Conservation (phyloP, 345 rosid genomes). For the Brassica nigra region DNA sequence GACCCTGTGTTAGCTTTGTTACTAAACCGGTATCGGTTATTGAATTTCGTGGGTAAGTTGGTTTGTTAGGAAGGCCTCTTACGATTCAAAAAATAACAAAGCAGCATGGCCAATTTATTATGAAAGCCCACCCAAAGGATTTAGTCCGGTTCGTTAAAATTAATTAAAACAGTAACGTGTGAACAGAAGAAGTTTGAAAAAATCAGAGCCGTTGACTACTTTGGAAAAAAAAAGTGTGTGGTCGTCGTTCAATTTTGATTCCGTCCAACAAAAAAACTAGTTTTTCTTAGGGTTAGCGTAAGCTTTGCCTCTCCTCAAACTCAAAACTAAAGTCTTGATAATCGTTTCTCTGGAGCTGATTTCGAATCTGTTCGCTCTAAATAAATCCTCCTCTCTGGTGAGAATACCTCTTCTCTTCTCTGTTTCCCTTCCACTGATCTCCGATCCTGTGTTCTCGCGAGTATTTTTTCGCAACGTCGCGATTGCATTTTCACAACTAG, state of each 20-base stretch:
- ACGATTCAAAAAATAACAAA: neutral
- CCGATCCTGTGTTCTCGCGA: constrained; percentile 13
- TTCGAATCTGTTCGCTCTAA: neutral
- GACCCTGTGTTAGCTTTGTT: neutral
- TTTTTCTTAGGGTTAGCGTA: neutral
- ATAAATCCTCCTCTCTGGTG: constrained; percentile 7
- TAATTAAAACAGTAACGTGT: neutral
- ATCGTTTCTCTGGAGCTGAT: neutral
- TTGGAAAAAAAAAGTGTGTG: neutral
- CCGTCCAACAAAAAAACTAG: neutral
- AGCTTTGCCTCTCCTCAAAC: neutral
- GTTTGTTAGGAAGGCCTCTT: neutral
- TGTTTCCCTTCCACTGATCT: neutral
- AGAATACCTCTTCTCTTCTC: constrained; percentile 16
- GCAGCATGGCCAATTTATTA: neutral
- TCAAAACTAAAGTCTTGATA: neutral
- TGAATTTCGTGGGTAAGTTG: neutral
- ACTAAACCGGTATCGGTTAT: constrained; percentile 20
- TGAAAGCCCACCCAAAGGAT: neutral
- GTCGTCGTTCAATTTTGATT: neutral
- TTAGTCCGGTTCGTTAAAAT: neutral
- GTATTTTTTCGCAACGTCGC: neutral
- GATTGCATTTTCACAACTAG: neutral
- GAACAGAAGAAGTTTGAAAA: neutral
- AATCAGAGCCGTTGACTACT: neutral